These are phyloP conservation scores for Heterobasidion irregulare DNA, from an alignment of 1,284 basidiomycete species.

Conservation along the genomic window DNA sequence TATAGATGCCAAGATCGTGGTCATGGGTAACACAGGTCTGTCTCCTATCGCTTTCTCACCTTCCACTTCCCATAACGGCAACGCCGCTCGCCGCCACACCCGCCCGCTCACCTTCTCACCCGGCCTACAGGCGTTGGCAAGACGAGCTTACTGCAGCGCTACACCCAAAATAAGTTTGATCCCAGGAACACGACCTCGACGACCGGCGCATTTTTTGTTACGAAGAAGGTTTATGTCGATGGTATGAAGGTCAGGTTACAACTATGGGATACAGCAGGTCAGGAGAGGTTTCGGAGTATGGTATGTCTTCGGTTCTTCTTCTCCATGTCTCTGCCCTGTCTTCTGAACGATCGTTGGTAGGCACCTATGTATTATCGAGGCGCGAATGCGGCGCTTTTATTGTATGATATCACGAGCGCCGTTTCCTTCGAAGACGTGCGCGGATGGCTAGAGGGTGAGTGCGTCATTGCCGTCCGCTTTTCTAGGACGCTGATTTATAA, in stretches of 20 bases:
- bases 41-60: constrained; percentile 7
- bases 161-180: constrained; percentile 87
- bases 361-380: constrained; percentile 99
- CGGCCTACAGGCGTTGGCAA: constrained; percentile 75
- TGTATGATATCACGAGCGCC: constrained; percentile 95
- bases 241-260: constrained; percentile 83
- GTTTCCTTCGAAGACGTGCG: constrained; percentile 87
- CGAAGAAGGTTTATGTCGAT: constrained; percentile 87
- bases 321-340: constrained; percentile 9
- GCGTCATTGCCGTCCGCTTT: neutral
- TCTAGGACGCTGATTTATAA: neutral
- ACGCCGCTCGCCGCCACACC: too few relatives aligned
- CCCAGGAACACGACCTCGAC: constrained; percentile 84
- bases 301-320: constrained; percentile 30
- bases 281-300: constrained; percentile 94
- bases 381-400: constrained; percentile 90
- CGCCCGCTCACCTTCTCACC: neutral
- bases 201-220: constrained; percentile 91
- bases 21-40: constrained; percentile 90
- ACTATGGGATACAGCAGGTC: constrained; percentile 96
- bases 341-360: constrained; percentile 26
- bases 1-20: constrained; percentile 94
- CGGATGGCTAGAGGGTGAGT: constrained; percentile 84
- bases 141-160: constrained; percentile 89
- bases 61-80: neutral